These are phyloP conservation scores for Populus hybrid DNA, from an alignment of 441 rosid species.

Conservation along the genomic window DNA sequence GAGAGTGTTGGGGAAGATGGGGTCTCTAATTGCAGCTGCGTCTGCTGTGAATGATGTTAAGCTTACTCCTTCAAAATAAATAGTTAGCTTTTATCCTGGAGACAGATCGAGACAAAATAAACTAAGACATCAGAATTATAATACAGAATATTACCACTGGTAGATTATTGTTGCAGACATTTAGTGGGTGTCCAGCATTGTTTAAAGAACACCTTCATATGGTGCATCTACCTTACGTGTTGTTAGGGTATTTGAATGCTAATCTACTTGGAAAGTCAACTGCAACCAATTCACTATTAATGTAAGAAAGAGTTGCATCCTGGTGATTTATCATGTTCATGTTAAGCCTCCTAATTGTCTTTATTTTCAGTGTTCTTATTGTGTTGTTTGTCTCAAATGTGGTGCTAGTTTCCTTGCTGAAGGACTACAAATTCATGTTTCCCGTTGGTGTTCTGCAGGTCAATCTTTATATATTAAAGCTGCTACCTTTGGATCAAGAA, in stretches of 20 bases:
- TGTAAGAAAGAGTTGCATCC: neutral
- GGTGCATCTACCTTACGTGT: too few relatives aligned
- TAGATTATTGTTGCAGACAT: neutral
- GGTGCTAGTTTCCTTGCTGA: neutral
- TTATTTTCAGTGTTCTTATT: neutral
- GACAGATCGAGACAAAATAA: neutral
- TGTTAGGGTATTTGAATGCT: neutral
- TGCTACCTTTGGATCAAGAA: slow-evolving; percentile 59
- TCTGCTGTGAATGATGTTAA: slow-evolving; percentile 40
- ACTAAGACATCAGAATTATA: too few relatives aligned
- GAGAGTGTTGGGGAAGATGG: slow-evolving; percentile 85
- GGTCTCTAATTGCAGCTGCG: slow-evolving; percentile 56
- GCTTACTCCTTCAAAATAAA: slow-evolving; percentile 38
- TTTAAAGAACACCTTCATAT: neutral
- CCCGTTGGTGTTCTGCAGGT: slow-evolving; percentile 45
- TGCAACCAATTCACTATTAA: neutral
- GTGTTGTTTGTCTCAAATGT: neutral
- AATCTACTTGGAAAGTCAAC: neutral
- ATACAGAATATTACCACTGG: too few relatives aligned
- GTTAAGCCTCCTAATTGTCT: neutral
- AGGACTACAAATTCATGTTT: slow-evolving; percentile 8
- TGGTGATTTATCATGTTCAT: neutral
- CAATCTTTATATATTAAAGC: slow-evolving; percentile 71
- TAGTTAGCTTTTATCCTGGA: neutral
- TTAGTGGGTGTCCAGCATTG: neutral